Conservation (phyloP, 805 yeast genomes). For the Lipomyces spencermartinsiae region DNA sequence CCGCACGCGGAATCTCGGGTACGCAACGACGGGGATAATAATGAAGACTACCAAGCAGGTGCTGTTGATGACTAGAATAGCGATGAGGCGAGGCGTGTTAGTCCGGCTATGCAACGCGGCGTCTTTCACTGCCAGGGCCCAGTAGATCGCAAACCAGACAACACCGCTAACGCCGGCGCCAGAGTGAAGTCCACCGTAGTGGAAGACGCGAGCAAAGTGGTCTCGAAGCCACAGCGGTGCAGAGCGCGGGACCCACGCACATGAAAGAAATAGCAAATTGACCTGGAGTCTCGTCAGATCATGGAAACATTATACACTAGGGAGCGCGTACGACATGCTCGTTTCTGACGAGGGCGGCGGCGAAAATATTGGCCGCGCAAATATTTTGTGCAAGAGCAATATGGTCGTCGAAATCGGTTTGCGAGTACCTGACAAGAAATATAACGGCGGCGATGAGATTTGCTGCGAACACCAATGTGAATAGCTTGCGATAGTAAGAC, state of each 20-base stretch:
- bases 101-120: background rate
- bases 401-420: background rate
- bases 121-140: background rate
- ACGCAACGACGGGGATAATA: background rate
- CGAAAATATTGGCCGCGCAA: background rate
- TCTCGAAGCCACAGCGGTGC: slow-evolving; percentile 1
- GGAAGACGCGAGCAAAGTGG: background rate
- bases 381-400: background rate
- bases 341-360: background rate
- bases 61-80: background rate
- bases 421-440: background rate
- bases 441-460: background rate
- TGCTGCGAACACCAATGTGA: background rate
- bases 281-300: background rate
- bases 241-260: background rate
- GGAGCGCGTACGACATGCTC: background rate
- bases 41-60: background rate
- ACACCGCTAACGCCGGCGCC: background rate
- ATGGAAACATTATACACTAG: background rate
- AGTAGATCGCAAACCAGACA: background rate
- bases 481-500: slow-evolving; percentile 2
- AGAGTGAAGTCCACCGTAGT: slow-evolving; percentile 4
- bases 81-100: background rate
- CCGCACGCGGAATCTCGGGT: background rate
- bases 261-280: background rate